Evolutionary conservation across 2,329 filamentous ascomycete species (phyloP), one percentile per base, ranked within the genome.

Genomic region (Aspergillus pseudotamarii): DNA sequence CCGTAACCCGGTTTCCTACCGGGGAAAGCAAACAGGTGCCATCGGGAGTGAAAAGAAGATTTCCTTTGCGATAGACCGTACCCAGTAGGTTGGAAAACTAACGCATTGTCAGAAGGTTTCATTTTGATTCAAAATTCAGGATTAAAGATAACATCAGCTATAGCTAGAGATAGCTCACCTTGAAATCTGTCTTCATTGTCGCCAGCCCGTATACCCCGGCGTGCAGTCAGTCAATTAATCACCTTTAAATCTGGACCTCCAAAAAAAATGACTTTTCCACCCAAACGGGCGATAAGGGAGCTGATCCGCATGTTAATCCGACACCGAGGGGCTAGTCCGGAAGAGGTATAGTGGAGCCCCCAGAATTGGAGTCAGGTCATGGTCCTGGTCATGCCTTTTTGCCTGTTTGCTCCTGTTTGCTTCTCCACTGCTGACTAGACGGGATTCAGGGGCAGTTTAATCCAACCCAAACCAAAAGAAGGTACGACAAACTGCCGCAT

Each of bases 21-120:
- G 95, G 96, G 51, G 95, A 99, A 74, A 96, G 92, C 69, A 99
- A 86, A 81, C 93, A 94, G 73, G 92, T 95, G 76, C 96, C 96
- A 86, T 99, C 94, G 65, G 94, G 93, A 73, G 92, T 96, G 84
- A 96, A 99, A 76, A 97, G 86, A 74, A 99, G 87, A 79, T 98
- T 99, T 81, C 96, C 95, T 87, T 94, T 92, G 83, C 93, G 93
- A 84, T 98, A 99, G 76, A 99, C 95, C 71, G 95, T 99, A 77
- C 95, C 96, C 75, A 99, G 88, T 78, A 99, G 87, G 81, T 98
- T 99, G 78, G 94, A 97, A 82, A 99, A 99, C 94, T 97, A 63
- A 57, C 48, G 41, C 41, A 56, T 53, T 28, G 14, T 48, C 12
- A 59, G 48, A 12, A 32, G 19, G 9, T 6, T 51, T 51, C 8